These are phyloP conservation scores for Penicillium bialowiezense DNA, from an alignment of 495 filamentous ascomycete species.

Conservation along the genomic window DNA sequence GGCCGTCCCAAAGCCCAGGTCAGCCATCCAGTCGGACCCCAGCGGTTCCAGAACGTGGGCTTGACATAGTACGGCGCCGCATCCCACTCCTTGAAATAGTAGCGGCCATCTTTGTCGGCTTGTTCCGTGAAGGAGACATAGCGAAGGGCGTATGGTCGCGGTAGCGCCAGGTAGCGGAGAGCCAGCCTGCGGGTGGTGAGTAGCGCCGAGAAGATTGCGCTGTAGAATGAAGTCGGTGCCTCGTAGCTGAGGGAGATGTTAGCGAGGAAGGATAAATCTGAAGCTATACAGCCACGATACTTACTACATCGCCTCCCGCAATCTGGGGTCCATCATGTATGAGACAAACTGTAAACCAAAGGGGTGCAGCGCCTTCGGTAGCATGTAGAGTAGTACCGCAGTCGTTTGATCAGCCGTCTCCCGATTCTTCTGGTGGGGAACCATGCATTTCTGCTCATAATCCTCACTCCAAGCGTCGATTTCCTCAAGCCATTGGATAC, in stretches of 20 bases:
- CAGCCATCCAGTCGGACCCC: slow-evolving; percentile 53
- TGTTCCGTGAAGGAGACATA: slow-evolving; percentile 37
- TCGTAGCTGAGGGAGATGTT: slow-evolving; percentile 30
- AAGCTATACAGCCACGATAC: too few relatives aligned
- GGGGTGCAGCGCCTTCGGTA: slow-evolving; percentile 48
- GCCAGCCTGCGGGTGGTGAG: slow-evolving; percentile 49
- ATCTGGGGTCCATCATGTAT: slow-evolving; percentile 60
- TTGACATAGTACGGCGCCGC: slow-evolving; percentile 59
- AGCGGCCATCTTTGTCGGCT: slow-evolving; percentile 47
- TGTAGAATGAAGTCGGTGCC: slow-evolving; percentile 35
- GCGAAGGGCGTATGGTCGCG: slow-evolving; percentile 48
- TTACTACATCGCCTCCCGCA: slow-evolving; percentile 64
- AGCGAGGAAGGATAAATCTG: background rate
- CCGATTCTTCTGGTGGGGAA: slow-evolving; percentile 52
- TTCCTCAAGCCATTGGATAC: slow-evolving; percentile 65
- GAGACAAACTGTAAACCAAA: slow-evolving; percentile 50
- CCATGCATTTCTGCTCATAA: slow-evolving; percentile 58
- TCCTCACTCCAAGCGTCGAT: slow-evolving; percentile 53
- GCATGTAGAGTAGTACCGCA: slow-evolving; percentile 55
- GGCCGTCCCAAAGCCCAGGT: slow-evolving; percentile 53
- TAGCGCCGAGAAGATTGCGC: slow-evolving; percentile 36
- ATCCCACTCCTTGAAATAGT: slow-evolving; percentile 48
- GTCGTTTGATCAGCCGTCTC: slow-evolving; percentile 55
- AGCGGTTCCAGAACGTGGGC: slow-evolving; percentile 59
- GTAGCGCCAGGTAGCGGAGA: slow-evolving; percentile 54